Base-by-base conservation (phyloP, 768 basidiomycete genomes). In the Boletellus emodensis region DNA sequence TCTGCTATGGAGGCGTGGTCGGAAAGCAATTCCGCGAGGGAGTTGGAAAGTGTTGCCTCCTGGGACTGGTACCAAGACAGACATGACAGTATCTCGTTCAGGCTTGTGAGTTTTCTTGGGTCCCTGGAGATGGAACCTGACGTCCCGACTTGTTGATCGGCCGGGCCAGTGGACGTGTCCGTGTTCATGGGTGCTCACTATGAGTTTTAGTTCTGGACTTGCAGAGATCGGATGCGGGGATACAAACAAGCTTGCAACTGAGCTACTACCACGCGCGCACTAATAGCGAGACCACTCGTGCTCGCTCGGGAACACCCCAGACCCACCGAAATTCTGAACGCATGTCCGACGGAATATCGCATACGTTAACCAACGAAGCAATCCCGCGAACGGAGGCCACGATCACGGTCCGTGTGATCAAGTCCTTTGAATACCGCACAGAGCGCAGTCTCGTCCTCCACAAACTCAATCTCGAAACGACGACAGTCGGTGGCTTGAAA, bases 381-480 rank as follows among this genome's bases (percentile, higher is more conserved):
- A 74, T 78, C 3, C 87, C 91, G 10, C 77, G 72, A 58, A 85
- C 86, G 3, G 76, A 83, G 53, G 91, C 92, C 18, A 93, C 91
- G 5, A 71, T 98, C 50, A 98, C 95, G 7, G 68, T 98, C 43
- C 84, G 95, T 30, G 78, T 97, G 54, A 90, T 99, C 73, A 99
- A 99, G 66, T 93, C 90, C 17, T 95, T 99, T 66, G 84, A 83
- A 63, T 97, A 83, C 68, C 81, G 95, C 48, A 97, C 94, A 48
- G 88, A 92, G 65, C 86, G 85, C 58, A 85, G 82, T 63, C 78
- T 97, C 56, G 85, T 99, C 46, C 75, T 98, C 44, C 87, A 84
- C 61, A 75, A 86, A 58, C 61, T 94, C 53, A 82, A 99, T 64
- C 82, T 96, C 54, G 82, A 84, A 57, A 74, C 73, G 2, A 84